Evolutionary conservation across 768 basidiomycete genomes (phyloP).

Genomic region (Boletus subparvulus): DNA sequence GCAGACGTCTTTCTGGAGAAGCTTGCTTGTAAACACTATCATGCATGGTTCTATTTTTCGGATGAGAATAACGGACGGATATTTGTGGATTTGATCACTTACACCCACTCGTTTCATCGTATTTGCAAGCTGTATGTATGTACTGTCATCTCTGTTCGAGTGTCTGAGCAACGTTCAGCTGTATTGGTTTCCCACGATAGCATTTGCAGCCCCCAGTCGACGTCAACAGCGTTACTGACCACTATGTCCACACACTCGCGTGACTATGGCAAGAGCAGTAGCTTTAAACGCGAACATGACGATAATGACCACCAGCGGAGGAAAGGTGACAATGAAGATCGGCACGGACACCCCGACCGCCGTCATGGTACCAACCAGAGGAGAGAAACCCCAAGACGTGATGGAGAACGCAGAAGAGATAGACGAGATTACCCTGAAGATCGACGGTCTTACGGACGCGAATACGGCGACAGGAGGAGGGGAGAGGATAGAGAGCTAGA

Average conservation of each 20-base stretch:
- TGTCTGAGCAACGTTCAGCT: background rate
- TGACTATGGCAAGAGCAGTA: conserved; percentile 11
- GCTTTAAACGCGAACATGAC: conserved; percentile 13
- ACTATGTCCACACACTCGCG: conserved; percentile 19
- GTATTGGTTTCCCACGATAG: conserved; percentile 19
- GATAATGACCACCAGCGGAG: conserved; percentile 10
- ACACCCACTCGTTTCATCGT: background rate
- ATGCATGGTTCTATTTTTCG: background rate
- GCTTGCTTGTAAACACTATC: conserved; percentile 9
- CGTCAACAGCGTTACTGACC: background rate
- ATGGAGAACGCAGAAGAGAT: conserved; percentile 23
- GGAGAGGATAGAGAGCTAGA: conserved; percentile 13
- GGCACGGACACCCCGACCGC: conserved; percentile 11
- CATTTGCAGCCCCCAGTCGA: background rate
- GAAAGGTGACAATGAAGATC: conserved; percentile 7
- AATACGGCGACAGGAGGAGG: conserved; percentile 20
- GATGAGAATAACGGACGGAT: background rate
- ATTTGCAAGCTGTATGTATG: background rate
- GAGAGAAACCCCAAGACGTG: conserved; percentile 18
- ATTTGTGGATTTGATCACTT: background rate
- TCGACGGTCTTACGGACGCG: conserved; percentile 20
- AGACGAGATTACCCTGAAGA: conserved; percentile 16
- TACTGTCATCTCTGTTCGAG: background rate
- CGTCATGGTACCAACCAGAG: conserved; percentile 15
- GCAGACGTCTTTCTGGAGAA: conserved; percentile 11